These are phyloP conservation scores for Cyberlindnera samutprakarnensis DNA, from an alignment of 805 yeast genomes.

Conservation along the genomic window DNA sequence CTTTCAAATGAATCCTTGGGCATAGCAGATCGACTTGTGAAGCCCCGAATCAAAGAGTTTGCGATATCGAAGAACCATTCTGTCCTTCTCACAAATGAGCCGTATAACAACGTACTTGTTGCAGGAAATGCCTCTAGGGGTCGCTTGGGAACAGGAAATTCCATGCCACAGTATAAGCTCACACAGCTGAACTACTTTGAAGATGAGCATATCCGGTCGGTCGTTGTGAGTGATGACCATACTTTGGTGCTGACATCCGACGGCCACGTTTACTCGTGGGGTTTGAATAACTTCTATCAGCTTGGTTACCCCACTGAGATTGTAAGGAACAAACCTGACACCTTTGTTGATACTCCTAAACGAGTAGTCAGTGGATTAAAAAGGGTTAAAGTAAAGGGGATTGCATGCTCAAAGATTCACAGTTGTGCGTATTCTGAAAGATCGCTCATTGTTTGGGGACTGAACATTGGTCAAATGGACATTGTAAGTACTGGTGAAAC, in stretches of 20 bases:
- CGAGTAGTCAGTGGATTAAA: constrained; percentile 21
- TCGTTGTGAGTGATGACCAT: constrained; percentile 61
- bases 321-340: constrained; percentile 19
- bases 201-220: constrained; percentile 24
- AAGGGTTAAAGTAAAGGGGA: constrained; percentile 18
- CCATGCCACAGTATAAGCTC: constrained; percentile 36
- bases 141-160: constrained; percentile 53
- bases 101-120: constrained; percentile 38
- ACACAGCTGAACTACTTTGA: constrained; percentile 33
- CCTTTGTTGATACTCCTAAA: constrained; percentile 22
- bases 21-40: constrained; percentile 24
- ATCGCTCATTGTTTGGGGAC: constrained; percentile 62
- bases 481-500: constrained; percentile 27
- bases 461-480: constrained; percentile 80
- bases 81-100: constrained; percentile 44
- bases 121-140: constrained; percentile 70
- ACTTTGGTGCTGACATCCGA: constrained; percentile 45
- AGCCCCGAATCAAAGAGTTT: constrained; percentile 40
- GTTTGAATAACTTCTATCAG: constrained; percentile 61
- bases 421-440: constrained; percentile 49
- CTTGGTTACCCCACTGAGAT: constrained; percentile 43
- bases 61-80: constrained; percentile 62
- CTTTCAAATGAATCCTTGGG: constrained; percentile 7
- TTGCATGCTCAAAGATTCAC: constrained; percentile 59
- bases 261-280: constrained; percentile 72